These are phyloP conservation scores for Acidiella bohemica DNA, from an alignment of 495 filamentous ascomycete genomes.

Conservation along the genomic window DNA sequence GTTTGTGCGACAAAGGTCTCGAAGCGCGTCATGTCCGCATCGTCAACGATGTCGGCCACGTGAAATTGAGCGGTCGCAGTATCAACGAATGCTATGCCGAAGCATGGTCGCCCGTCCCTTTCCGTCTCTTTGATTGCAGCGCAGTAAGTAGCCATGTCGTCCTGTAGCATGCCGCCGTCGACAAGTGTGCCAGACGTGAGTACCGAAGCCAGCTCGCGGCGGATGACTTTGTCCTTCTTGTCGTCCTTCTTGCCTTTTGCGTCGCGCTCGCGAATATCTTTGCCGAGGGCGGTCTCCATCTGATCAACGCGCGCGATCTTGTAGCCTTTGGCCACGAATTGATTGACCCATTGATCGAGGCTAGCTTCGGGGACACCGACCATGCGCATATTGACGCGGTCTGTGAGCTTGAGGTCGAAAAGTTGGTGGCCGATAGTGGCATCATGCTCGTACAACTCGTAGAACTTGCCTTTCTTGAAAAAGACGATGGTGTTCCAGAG, in stretches of 20 bases:
- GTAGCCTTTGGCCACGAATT: conserved; percentile 86
- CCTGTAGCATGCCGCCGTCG: conserved; percentile 91
- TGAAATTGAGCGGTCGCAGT: conserved; percentile 94
- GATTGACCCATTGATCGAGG: conserved; percentile 81
- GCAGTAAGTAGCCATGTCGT: conserved; percentile 95
- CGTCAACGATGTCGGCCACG: conserved; percentile 79
- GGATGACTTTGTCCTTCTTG: conserved; percentile 86
- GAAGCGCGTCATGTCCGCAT: conserved; percentile 89
- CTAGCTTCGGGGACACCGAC: conserved; percentile 87
- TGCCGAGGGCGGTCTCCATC: conserved; percentile 83
- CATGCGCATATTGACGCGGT: conserved; percentile 98
- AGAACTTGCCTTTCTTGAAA: conserved; percentile 99
- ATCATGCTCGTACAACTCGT: conserved; percentile 96
- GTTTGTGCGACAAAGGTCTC: conserved; percentile 96
- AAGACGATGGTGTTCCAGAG: conserved; percentile 97
- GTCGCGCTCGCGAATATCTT: conserved; percentile 92
- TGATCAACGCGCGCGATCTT: conserved; percentile 97
- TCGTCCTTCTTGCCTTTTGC: conserved; percentile 38
- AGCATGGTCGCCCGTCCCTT: conserved; percentile 61
- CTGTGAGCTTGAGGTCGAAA: conserved; percentile 95
- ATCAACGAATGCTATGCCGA: conserved; percentile 90
- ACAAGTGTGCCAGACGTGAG: conserved; percentile 87
- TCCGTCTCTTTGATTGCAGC: conserved; percentile 87
- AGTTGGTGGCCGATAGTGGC: conserved; percentile 93
- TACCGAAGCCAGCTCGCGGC: conserved; percentile 77